Base-by-base conservation (phyloP, 768 basidiomycete genomes). In the Naematelia encephala region DNA sequence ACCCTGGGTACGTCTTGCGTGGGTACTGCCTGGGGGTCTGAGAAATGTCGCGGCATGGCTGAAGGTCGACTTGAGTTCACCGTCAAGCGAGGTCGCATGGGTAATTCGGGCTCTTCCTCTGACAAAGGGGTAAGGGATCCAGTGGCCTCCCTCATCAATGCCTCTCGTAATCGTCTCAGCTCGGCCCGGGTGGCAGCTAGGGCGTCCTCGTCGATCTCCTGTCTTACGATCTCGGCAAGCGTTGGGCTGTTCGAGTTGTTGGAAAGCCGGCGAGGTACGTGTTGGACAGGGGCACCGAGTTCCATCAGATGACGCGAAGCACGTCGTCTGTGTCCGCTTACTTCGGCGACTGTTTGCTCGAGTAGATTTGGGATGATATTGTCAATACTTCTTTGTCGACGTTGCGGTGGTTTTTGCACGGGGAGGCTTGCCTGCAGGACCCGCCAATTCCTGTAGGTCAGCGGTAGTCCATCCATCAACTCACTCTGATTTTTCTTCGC, bases 401-500 rank as follows among this genome's bases (percentile, higher is more conserved):
- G 19, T 1, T 3, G 50, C 39, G 13, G 19, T 29, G 30, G 44
- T 50, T 50, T 65, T 63, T 39, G 34, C 8, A 39, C 34, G 34
- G 34, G 34, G 8, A 39, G 16, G 34, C 34, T 39, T 16, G 34
- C 34, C 16, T 39, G 34, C 34, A 39, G 34, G 34, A 16, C 34
- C 16, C 34, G 34, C 34, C 34, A 39, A 39, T 39, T 39, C 34
- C 34, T 39, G 8, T 39, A 39, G 34, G 16, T 39, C 8, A 39
- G 34, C 34, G 42, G 26, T 27, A 23, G 13, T n/a, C 27, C 34
- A 30, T 23, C 5, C 42, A 12, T 13, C 16, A 0, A 64, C 70
- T 23, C 26, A 72, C 70, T 63, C 63, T 1, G 56, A 42, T 42
- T 73, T 73, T 51, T 64, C 67, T 47, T 62, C 51, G 26, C 68